phyloP scores from a whole-genome alignment of 1,284 basidiomycete genomes.

The Polyporus tsugae region DNA sequence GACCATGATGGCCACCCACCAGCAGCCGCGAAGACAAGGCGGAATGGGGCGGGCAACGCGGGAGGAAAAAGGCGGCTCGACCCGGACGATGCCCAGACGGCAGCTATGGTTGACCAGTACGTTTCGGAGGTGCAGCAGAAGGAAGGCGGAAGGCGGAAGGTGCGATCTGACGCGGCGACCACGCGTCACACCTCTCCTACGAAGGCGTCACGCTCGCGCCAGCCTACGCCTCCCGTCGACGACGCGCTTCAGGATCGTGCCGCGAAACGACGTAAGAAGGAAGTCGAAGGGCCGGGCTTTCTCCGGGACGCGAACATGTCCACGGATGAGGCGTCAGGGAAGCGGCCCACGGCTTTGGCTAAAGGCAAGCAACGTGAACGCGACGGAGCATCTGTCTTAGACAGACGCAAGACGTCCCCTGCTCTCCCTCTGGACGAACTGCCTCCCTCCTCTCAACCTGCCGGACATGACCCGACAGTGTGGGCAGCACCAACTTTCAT shows the following conservation, averaged over 20 bases:
- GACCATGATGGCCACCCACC: not conserved
- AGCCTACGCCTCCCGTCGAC: not conserved
- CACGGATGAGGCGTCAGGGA: slow-evolving; percentile 16
- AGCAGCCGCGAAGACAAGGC: slow-evolving; percentile 1
- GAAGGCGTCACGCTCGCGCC: slow-evolving; percentile 2
- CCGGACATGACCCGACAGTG: slow-evolving; percentile 28
- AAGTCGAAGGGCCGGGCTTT: slow-evolving; percentile 16
- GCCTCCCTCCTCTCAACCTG: not conserved
- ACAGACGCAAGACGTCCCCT: not conserved
- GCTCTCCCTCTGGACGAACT: not conserved
- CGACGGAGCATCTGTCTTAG: not conserved
- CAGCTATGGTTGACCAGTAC: slow-evolving; percentile 28
- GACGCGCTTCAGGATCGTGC: slow-evolving; percentile 4
- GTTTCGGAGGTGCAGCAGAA: slow-evolving; percentile 7
- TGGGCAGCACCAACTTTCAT: slow-evolving; percentile 35
- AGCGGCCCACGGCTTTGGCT: not conserved
- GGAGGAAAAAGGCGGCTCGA: slow-evolving; percentile 19
- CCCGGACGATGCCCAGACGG: slow-evolving; percentile 35
- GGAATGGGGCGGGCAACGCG: not conserved
- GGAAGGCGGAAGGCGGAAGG: not conserved
- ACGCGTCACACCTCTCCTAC: not conserved
- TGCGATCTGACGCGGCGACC: not conserved
- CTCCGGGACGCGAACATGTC: slow-evolving; percentile 27
- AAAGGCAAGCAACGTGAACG: slow-evolving; percentile 1
- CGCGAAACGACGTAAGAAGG: slow-evolving; percentile 9